Percentiles rank a stretch among this genome's conserved stretches.
These are phyloP conservation scores for Helianthus annuus DNA, from an alignment of 129 eudicot genomes.

Conservation along the genomic window DNA sequence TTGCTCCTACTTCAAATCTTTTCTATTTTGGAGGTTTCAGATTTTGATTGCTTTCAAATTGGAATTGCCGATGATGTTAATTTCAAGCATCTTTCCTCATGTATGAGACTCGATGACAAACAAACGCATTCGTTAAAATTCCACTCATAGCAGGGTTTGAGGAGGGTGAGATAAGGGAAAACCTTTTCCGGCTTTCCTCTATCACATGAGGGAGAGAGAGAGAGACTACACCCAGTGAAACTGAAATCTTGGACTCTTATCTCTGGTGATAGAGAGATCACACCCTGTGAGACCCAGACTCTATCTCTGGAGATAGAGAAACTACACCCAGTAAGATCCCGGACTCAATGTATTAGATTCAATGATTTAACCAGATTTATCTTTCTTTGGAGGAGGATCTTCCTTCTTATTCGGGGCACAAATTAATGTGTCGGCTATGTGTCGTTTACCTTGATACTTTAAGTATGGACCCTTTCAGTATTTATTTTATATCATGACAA, in stretches of 20 bases:
- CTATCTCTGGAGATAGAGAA: too few relatives aligned
- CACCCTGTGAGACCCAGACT: too few relatives aligned
- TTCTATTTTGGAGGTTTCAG: conserved; percentile 32
- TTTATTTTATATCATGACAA: conserved; percentile 21
- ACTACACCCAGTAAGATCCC: too few relatives aligned
- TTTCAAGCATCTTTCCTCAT: conserved; percentile 21
- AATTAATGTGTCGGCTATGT: conserved; percentile 26
- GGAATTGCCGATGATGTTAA: conserved; percentile 25
- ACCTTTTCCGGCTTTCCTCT: too few relatives aligned
- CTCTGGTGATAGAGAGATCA: too few relatives aligned
- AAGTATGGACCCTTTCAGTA: conserved; percentile 16
- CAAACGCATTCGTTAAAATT: too few relatives aligned
- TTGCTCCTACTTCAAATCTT: conserved; percentile 10
- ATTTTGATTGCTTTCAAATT: conserved; percentile 22
- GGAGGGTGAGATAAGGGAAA: too few relatives aligned
- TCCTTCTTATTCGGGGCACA: conserved; percentile 55
- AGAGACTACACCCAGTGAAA: too few relatives aligned
- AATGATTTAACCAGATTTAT: conserved; percentile 33
- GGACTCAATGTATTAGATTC: conserved; percentile 14
- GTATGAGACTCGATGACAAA: conserved; percentile 31
- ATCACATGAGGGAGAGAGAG: too few relatives aligned
- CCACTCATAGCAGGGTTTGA: too few relatives aligned
- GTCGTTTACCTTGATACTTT: conserved; percentile 34
- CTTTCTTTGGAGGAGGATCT: conserved; percentile 43
- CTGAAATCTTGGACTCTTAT: too few relatives aligned